phyloP scores from a whole-genome alignment of 139 green algal species.

The Chlorella vulgaris region DNA sequence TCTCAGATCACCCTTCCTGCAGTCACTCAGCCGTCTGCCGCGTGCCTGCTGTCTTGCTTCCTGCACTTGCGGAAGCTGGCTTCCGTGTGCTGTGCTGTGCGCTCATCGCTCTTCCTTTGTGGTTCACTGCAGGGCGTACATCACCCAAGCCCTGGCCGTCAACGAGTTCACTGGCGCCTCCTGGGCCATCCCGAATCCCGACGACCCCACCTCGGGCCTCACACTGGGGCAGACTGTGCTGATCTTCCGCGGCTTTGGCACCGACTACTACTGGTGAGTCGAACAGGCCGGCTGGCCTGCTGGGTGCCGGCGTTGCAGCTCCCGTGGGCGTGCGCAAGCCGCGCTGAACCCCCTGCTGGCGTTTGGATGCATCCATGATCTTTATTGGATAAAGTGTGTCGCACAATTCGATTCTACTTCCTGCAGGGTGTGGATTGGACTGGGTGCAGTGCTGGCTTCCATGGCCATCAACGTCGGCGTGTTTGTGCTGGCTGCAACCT shows the following conservation, averaged over 20 bases:
- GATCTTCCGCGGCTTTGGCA: slow-evolving; percentile 29
- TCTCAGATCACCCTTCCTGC: background rate
- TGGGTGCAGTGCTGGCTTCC: slow-evolving; percentile 29
- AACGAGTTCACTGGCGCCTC: slow-evolving; percentile 41
- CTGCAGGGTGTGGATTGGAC: slow-evolving; percentile 27
- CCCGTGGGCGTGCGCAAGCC: too few relatives aligned
- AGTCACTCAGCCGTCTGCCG: background rate
- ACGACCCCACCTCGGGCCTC: background rate
- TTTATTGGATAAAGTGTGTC: too few relatives aligned
- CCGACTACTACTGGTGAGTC: slow-evolving; percentile 20
- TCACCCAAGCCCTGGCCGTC: slow-evolving; percentile 47
- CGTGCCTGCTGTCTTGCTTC: too few relatives aligned
- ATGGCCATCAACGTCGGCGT: slow-evolving; percentile 28
- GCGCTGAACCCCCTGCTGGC: too few relatives aligned
- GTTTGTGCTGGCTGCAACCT: slow-evolving; percentile 37
- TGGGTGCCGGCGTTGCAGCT: too few relatives aligned
- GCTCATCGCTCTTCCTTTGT: background rate
- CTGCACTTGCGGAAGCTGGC: background rate
- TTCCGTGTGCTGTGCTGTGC: background rate
- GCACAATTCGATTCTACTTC: background rate
- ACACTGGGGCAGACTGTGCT: slow-evolving; percentile 39
- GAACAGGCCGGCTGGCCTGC: too few relatives aligned
- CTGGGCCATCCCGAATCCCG: slow-evolving; percentile 23
- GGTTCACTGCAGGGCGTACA: slow-evolving; percentile 31
- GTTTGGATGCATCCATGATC: too few relatives aligned